Evolutionary conservation across 345 rosid genomes (phyloP).

Genomic region (Populus deltoides): DNA sequence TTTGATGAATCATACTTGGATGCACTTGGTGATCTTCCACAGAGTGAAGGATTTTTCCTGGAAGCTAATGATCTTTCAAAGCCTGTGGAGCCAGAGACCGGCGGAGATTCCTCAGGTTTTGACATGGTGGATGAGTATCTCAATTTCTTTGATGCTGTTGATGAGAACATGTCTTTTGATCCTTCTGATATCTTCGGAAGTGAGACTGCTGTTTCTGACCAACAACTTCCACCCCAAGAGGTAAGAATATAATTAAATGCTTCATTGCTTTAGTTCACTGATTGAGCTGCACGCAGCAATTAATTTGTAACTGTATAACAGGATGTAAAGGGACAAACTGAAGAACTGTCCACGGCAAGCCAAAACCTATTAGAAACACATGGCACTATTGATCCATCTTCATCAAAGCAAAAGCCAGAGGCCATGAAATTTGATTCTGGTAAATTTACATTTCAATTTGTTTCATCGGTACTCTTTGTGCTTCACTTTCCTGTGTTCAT

Average conservation of each 20-base stretch:
- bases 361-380: conserved; percentile 33
- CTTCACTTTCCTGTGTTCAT: background rate
- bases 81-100: conserved; percentile 37
- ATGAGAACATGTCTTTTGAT: conserved; percentile 52
- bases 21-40: conserved; percentile 34
- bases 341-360: conserved; percentile 31
- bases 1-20: conserved; percentile 49
- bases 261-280: background rate
- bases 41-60: conserved; percentile 49
- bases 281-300: background rate
- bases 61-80: conserved; percentile 69
- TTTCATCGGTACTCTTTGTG: background rate
- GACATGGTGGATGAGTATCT: conserved; percentile 66
- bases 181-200: conserved; percentile 43
- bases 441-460: conserved; percentile 15
- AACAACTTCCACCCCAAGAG: conserved; percentile 23
- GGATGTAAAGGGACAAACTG: conserved; percentile 42
- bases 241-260: conserved; percentile 28
- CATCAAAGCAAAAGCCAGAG: conserved; percentile 52
- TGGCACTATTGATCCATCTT: conserved; percentile 44
- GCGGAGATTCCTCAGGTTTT: conserved; percentile 33
- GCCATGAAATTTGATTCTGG: conserved; percentile 48
- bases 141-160: conserved; percentile 59
- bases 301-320: conserved; percentile 26
- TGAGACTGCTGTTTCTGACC: conserved; percentile 28